Conservation (phyloP, 495 filamentous ascomycete species). For the Penicillium flavigenum region DNA sequence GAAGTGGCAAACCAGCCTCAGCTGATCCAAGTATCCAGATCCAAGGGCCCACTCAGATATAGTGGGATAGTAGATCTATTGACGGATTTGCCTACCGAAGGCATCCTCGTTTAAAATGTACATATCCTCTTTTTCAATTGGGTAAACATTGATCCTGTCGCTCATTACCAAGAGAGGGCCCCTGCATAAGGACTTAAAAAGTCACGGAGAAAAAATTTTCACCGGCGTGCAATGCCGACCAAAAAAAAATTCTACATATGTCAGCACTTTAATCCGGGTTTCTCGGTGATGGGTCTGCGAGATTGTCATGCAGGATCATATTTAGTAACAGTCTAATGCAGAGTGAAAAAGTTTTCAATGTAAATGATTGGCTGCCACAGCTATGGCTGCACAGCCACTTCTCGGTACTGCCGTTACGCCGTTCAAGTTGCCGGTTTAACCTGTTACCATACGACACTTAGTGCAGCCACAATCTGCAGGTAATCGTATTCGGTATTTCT, state of each 20-base stretch:
- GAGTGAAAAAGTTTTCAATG: slow-evolving; percentile 10
- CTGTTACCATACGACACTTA: slow-evolving; percentile 7
- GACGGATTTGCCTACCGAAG: not conserved
- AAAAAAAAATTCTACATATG: not conserved
- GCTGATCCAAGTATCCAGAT: slow-evolving; percentile 11
- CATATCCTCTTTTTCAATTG: slow-evolving; percentile 1
- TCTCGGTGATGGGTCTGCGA: not conserved
- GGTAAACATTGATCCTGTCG: not conserved
- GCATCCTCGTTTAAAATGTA: not conserved
- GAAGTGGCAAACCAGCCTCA: slow-evolving; percentile 15
- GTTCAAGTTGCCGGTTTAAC: slow-evolving; percentile 14
- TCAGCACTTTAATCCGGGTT: slow-evolving; percentile 12
- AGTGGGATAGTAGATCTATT: not conserved
- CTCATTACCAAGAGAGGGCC: slow-evolving; percentile 3
- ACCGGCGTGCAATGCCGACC: slow-evolving; percentile 9
- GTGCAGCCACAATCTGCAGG: not conserved
- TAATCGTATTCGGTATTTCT: slow-evolving; percentile 14
- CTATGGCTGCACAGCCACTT: slow-evolving; percentile 13
- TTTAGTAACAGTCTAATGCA: slow-evolving; percentile 14
- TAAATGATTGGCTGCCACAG: not conserved
- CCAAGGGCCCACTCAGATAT: slow-evolving; percentile 8
- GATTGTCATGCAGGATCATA: slow-evolving; percentile 6
- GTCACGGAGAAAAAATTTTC: slow-evolving; percentile 9
- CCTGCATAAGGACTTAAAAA: not conserved
- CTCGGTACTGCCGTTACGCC: slow-evolving; percentile 6